Conservation (phyloP, 2,329 filamentous ascomycete species). For the Hortaea sp. region DNA sequence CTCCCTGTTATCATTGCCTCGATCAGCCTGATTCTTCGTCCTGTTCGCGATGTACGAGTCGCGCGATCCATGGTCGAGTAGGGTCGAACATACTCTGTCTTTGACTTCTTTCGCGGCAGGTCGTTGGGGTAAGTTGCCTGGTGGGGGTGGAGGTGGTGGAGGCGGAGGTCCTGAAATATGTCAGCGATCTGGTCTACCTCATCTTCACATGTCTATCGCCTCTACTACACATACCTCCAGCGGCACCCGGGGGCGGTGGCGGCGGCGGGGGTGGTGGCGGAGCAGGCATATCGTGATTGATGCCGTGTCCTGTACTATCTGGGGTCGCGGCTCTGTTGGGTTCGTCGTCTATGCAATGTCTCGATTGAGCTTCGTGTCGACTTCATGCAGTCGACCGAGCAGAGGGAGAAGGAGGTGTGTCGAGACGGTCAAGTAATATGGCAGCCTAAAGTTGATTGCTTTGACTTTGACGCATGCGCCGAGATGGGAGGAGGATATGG, state of each 20-base stretch:
- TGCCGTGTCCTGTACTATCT: background rate
- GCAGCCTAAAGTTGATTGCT: no score
- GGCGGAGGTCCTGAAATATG: conserved; percentile 44
- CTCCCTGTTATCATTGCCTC: conserved; percentile 49
- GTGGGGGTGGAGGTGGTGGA: conserved; percentile 55
- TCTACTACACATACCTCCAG: conserved; percentile 36
- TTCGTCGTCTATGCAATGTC: no score
- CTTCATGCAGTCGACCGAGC: no score
- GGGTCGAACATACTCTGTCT: conserved; percentile 48
- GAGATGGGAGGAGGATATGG: no score
- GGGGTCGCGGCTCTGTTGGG: no score
- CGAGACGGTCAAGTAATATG: no score
- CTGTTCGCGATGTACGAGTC: background rate
- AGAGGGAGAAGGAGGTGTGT: no score
- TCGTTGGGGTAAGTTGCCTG: conserved; percentile 42
- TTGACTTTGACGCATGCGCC: no score
- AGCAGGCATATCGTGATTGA: conserved; percentile 27
- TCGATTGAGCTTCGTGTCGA: no score
- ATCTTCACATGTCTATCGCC: no score
- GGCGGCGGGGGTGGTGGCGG: conserved; percentile 60
- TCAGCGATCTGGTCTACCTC: no score
- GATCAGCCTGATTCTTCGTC: conserved; percentile 1
- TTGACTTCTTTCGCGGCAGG: conserved; percentile 47
- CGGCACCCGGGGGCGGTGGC: conserved; percentile 49
- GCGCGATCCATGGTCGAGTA: background rate